phyloP scores from a whole-genome alignment of 1,284 basidiomycete genomes.

The Kwoniella shivajii region DNA sequence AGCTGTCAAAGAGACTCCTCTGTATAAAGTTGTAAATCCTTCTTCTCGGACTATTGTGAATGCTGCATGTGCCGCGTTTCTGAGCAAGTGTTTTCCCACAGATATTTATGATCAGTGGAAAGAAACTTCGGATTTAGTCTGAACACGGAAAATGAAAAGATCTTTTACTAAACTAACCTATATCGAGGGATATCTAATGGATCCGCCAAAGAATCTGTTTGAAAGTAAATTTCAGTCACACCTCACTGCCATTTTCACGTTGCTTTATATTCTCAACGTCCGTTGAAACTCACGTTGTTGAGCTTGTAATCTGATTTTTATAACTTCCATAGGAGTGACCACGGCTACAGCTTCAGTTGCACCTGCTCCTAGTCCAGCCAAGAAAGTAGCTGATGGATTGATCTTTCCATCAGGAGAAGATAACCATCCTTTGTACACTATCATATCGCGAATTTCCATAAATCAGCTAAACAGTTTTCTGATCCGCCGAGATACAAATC shows the following conservation, averaged over 20 bases:
- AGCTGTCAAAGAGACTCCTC: constrained; percentile 91
- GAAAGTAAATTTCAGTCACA: not conserved
- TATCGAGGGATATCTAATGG: constrained; percentile 92
- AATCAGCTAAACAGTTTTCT: too few species aligned
- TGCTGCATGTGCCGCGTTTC: constrained; percentile 91
- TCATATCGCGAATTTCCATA: not conserved
- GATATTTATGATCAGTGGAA: too few species aligned
- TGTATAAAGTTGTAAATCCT: constrained; percentile 81
- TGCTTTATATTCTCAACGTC: not conserved
- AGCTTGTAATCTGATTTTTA: constrained; percentile 97
- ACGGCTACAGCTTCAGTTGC: constrained; percentile 92
- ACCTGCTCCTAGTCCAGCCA: constrained; percentile 91
- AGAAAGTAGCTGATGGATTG: constrained; percentile 43
- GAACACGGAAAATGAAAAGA: not conserved
- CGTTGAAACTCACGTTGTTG: constrained; percentile 66
- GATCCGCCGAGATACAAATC: too few species aligned
- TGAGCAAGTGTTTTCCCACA: too few species aligned
- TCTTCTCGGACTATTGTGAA: constrained; percentile 96
- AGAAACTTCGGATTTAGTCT: too few species aligned
- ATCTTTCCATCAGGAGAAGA: constrained; percentile 54
- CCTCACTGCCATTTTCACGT: not conserved
- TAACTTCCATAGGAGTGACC: constrained; percentile 98
- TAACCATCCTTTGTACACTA: constrained; percentile 79
- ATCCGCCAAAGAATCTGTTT: constrained; percentile 81
- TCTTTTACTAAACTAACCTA: constrained; percentile 53